Base-by-base conservation (phyloP, 768 basidiomycete species). In the Suillus bovinus region DNA sequence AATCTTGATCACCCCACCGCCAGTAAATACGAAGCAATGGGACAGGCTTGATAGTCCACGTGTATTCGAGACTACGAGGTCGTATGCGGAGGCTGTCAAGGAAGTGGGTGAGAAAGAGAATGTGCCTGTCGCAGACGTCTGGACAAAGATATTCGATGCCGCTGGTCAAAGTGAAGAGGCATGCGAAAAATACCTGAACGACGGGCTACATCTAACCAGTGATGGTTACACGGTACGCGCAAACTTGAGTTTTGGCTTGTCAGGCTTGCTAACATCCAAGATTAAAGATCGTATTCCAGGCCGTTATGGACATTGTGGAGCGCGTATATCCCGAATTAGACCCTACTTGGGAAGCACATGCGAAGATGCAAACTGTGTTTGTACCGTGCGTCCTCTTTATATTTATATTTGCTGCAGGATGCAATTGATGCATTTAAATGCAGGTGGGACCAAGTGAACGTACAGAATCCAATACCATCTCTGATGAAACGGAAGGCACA, bases 1-100 rank as follows among this genome's bases (percentile, higher is more conserved):
- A 67, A 77, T 97, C 58, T 79, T 98, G 61, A 85, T 96, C 62
- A 91, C 91, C 16, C 91, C 95, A 14, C 92, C 94, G 5, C 95
- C 95, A 2, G 81, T 94, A 59, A 90, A 89, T 68, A 85, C 85
- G 6, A 67, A 81, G 66, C 85, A 85, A 63, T 79, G 90, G 67
- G 70, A 68, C 42, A 53, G 0, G 3, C 11, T 16, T 34, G 17
- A 7, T 17, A 27, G 17, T 27, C 81, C 78, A 49, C 83, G 92
- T 13, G 70, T 76, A 41, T 89, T 90, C 68, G 84, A 81, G 27
- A 78, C 77, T 24, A 90, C 93, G 20, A 83, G 76, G 62, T 68
- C 68, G 34, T 96, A 96, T 72, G 91, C 91, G 5, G 80, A 87
- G 57, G 89, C 86, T 27, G 90, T 88, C 55, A 79, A 77, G 61